Evolutionary conservation across 1,284 basidiomycete species (phyloP), one percentile per base, ranked within the genome.

Genomic region (Leccinum fallax): DNA sequence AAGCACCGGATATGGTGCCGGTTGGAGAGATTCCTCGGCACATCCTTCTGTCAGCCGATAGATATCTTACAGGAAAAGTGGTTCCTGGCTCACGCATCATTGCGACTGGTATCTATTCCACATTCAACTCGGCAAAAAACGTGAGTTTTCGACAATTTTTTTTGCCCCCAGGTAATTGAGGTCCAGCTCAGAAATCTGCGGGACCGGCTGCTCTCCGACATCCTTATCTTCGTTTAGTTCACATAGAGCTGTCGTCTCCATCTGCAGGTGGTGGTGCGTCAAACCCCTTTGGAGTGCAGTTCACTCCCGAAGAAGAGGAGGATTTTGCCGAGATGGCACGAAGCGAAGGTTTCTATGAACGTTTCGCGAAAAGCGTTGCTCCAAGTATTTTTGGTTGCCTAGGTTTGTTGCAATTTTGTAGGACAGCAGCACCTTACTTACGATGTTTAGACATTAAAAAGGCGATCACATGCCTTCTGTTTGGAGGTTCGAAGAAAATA

Each of bases 1-100:
- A 99, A 78, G 96, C 97, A 7, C 97, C 97, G 0, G 97, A 99
- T 76, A 98, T 98, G 95, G 97, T 99, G 0, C 97, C 97, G 2
- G 95, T 99, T 24, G 97, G 97, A 81, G 97, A 99, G 74, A 82
- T 99, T 53, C 97, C 97, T 5, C 81, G 96, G 49, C 97, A 99
- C 76, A 95, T 99, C 84, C 85, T 98, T 59, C 82, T 99, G 28
- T 96, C 93, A 40, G 89, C 89, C 11, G 97, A 99, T 76, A 82
- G 95, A 74, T 90, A 94, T 72, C 80, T 97, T 56, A 94, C 95
- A 1, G 94, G 92, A 2, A 89, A 89, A 69, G 95, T 97, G 13
- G 93, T 98, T 2, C 97, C 97, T 2, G 97, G 97, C 7, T 95
- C 95, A 24, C 83, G 96, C 60, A 89, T 99, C 54, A 89, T 99